Conservation (phyloP, 164 flowering plant species). For the Vitis rotundifolia region DNA sequence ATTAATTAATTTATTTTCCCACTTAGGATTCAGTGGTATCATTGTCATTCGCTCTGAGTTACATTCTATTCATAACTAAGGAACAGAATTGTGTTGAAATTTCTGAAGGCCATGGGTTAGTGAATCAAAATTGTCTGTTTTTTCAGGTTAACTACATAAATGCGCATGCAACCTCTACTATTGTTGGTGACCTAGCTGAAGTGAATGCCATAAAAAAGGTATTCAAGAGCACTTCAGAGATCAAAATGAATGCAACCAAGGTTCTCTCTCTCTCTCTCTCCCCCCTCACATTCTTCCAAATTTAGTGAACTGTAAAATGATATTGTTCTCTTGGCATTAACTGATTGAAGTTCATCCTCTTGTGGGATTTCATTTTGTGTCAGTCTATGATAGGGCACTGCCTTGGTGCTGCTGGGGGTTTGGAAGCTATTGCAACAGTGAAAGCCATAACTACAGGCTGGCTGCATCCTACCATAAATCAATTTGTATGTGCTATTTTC, state of each 20-base stretch:
- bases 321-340: neutral
- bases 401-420: constrained; percentile 94
- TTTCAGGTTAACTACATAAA: constrained; percentile 92
- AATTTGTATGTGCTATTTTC: constrained; percentile 59
- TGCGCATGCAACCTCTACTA: constrained; percentile 94
- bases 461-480: constrained; percentile 91
- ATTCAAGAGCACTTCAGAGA: constrained; percentile 74
- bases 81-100: neutral
- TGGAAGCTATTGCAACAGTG: constrained; percentile 94
- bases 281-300: neutral
- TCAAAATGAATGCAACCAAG: constrained; percentile 94
- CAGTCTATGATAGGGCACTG: constrained; percentile 99
- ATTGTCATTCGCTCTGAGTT: neutral
- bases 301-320: neutral
- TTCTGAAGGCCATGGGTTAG: too few relatives aligned
- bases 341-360: neutral
- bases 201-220: constrained; percentile 93
- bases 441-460: constrained; percentile 89
- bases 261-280: constrained; percentile 24
- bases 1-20: neutral
- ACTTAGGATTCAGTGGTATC: too few relatives aligned
- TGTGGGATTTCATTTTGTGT: constrained; percentile 6
- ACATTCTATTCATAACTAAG: too few relatives aligned
- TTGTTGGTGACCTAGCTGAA: constrained; percentile 96
- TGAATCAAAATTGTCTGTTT: neutral